Percentiles rank a stretch among this genome's conserved stretches.
These are phyloP conservation scores for Cucurbitaria berberidis DNA, from an alignment of 2,329 filamentous ascomycete species.

Conservation along the genomic window DNA sequence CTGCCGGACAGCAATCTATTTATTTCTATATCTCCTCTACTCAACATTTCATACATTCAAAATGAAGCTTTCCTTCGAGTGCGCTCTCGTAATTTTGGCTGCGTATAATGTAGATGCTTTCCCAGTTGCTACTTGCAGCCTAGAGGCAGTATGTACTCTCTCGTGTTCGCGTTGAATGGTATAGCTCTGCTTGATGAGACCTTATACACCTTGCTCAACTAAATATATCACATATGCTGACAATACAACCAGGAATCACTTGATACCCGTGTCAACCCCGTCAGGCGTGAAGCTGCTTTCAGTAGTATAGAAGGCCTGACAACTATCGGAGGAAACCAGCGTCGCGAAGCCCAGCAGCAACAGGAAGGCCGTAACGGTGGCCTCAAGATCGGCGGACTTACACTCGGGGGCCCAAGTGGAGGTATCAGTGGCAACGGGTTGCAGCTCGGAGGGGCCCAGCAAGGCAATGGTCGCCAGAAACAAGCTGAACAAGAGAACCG, in stretches of 20 bases:
- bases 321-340: not conserved
- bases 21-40: not conserved
- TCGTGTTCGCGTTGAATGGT: not conserved
- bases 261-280: slow-evolving; percentile 17
- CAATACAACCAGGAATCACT: slow-evolving; percentile 14
- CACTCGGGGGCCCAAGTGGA: slow-evolving; percentile 39
- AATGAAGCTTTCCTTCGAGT: slow-evolving; percentile 33
- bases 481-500: not conserved
- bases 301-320: not conserved
- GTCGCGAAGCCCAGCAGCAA: slow-evolving; percentile 11
- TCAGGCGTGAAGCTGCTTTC: slow-evolving; percentile 11
- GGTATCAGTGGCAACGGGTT: slow-evolving; percentile 33
- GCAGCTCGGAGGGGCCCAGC: slow-evolving; percentile 22
- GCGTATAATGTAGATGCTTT: slow-evolving; percentile 30
- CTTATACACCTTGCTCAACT: not conserved
- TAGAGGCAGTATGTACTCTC: slow-evolving; percentile 29
- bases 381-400: slow-evolving; percentile 37
- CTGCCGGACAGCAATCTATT: slow-evolving; percentile 25
- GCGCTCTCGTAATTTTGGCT: slow-evolving; percentile 27
- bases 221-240: slow-evolving; percentile 1
- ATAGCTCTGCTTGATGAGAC: not conserved
- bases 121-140: slow-evolving; percentile 19
- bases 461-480: slow-evolving; percentile 16
- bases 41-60: slow-evolving; percentile 5
- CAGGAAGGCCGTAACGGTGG: slow-evolving; percentile 19